Evolutionary conservation across 1,139 yeast species (phyloP).

Genomic region (Candida neerlandica): DNA sequence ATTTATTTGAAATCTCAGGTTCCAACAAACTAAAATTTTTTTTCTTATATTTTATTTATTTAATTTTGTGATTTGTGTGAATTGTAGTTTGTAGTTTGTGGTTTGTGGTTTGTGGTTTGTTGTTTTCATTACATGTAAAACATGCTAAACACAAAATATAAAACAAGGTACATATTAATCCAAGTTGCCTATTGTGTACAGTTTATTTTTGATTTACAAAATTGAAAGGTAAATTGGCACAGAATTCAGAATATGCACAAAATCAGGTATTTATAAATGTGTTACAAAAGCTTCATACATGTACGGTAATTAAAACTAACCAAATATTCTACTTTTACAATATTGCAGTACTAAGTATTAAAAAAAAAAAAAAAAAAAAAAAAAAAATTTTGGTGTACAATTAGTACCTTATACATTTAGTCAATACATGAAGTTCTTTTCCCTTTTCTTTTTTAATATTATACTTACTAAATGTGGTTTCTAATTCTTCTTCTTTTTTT

Average conservation of each 20-base stretch:
- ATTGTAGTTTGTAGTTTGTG: too few relatives aligned
- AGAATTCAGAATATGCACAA: background rate
- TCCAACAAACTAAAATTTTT: background rate
- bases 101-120: too few relatives aligned
- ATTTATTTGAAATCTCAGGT: background rate
- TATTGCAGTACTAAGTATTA: too few relatives aligned
- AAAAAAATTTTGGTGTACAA: background rate
- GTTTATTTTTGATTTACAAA: background rate
- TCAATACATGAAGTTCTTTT: conserved; percentile 1
- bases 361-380: background rate
- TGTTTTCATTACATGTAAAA: background rate
- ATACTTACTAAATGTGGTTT: background rate
- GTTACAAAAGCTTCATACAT: background rate
- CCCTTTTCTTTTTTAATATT: background rate
- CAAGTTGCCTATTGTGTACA: background rate
- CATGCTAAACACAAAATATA: background rate
- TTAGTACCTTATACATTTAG: background rate
- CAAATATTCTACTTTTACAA: background rate
- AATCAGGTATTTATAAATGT: background rate
- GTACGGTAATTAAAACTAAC: background rate
- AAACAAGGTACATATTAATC: background rate
- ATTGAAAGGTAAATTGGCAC: background rate
- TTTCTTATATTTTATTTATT: too few relatives aligned
- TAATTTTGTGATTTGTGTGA: background rate
- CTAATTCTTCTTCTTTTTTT: background rate